phyloP scores from a whole-genome alignment of 208 protist species.

The Trypanosoma cruzi region DNA sequence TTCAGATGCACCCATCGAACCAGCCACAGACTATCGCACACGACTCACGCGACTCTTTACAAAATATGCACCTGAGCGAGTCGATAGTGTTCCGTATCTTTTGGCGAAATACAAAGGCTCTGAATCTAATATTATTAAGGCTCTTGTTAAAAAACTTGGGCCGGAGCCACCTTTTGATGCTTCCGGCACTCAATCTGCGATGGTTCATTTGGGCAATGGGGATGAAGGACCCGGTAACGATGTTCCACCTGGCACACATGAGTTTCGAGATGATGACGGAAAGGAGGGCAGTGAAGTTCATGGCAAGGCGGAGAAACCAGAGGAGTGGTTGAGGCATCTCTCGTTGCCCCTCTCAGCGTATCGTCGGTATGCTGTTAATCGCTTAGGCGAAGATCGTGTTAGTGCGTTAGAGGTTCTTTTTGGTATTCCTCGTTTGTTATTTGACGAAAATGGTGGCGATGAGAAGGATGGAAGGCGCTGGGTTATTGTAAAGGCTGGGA shows the following conservation, averaged over 20 bases:
- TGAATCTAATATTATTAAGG: constrained; percentile 24
- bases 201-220: neutral
- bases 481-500: neutral
- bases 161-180: constrained; percentile 22
- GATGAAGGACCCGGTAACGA: neutral
- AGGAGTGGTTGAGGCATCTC: constrained; percentile 3
- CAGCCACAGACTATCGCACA: constrained; percentile 9
- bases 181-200: neutral
- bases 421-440: constrained; percentile 9
- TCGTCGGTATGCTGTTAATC: constrained; percentile 7
- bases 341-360: constrained; percentile 15
- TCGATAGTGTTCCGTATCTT: constrained; percentile 9
- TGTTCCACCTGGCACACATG: neutral
- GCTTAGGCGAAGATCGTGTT: constrained; percentile 19
- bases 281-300: neutral
- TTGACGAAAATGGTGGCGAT: neutral
- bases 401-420: constrained; percentile 9
- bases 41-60: constrained; percentile 22
- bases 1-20: constrained; percentile 8
- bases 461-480: neutral
- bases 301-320: neutral
- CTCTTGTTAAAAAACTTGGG: constrained; percentile 26
- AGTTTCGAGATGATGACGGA: neutral
- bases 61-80: constrained; percentile 13
- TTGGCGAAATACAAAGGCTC: constrained; percentile 18